Evolutionary conservation across 2,329 filamentous ascomycete genomes (phyloP).

Genomic region (Pseudocercospora musae): DNA sequence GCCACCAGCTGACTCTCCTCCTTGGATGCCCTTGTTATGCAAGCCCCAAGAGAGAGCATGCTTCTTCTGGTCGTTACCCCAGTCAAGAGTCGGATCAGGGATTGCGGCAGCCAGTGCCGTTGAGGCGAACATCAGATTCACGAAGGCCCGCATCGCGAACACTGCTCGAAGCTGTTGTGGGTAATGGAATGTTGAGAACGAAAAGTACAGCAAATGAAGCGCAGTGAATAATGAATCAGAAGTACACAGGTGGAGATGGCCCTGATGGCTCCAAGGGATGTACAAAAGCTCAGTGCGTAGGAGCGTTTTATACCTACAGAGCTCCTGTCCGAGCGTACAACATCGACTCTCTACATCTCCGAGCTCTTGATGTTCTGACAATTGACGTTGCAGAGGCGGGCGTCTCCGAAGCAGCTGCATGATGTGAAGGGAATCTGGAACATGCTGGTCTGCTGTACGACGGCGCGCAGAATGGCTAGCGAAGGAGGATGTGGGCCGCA

Average conservation of each 20-base stretch:
- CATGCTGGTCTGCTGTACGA: background rate
- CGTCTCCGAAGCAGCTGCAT: background rate
- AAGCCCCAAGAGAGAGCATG: background rate
- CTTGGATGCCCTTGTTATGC: background rate
- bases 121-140: background rate
- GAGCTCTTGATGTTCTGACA: background rate
- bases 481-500: background rate
- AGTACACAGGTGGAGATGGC: background rate
- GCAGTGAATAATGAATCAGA: background rate
- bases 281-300: background rate
- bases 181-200: background rate
- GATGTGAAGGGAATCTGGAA: background rate
- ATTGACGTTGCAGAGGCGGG: background rate
- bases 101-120: background rate
- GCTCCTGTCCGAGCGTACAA: background rate
- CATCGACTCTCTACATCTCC: background rate
- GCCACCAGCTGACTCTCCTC: background rate
- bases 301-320: slow-evolving; percentile 1
- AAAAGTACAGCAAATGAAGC: background rate
- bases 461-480: background rate
- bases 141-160: background rate
- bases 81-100: background rate
- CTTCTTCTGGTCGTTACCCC: background rate
- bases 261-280: background rate
- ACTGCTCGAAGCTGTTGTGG: background rate